A percentile compares a stretch with the other conserved stretches of the same genome.
phyloP scores from a whole-genome alignment of 1,284 basidiomycete genomes.

The Termitomyces sp. region DNA sequence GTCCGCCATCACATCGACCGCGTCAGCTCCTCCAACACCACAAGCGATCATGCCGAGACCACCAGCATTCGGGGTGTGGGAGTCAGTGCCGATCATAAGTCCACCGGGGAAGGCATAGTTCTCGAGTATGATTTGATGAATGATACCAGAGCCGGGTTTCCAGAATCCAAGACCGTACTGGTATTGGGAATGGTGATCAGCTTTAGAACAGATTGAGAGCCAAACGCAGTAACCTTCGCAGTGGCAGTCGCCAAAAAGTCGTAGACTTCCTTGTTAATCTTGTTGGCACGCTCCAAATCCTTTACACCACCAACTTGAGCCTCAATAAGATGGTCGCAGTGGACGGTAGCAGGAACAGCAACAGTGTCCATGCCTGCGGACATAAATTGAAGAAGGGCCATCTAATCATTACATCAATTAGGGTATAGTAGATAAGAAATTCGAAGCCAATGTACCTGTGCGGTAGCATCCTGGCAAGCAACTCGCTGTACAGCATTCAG shows the following conservation, averaged over 20 bases:
- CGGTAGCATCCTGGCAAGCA: conserved; percentile 98
- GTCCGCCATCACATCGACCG: conserved; percentile 97
- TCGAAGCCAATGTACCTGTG: conserved; percentile 47
- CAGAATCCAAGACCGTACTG: conserved; percentile 99
- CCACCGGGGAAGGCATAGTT: conserved; percentile 99
- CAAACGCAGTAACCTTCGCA: conserved; percentile 63
- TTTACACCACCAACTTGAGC: conserved; percentile 91
- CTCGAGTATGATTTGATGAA: conserved; percentile 96
- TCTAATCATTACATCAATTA: conserved; percentile 55
- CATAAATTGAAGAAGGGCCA: conserved; percentile 99
- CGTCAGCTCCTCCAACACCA: conserved; percentile 99
- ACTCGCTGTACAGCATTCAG: conserved; percentile 68
- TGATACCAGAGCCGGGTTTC: conserved; percentile 98
- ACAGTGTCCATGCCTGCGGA: conserved; percentile 97
- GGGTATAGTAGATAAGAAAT: conserved; percentile 16
- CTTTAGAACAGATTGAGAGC: conserved; percentile 7
- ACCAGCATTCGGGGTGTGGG: conserved; percentile 98
- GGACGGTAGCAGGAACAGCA: conserved; percentile 95
- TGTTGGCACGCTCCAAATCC: conserved; percentile 90
- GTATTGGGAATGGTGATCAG: conserved; percentile 3
- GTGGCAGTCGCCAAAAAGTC: conserved; percentile 98
- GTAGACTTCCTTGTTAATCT: conserved; percentile 99
- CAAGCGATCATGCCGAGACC: conserved; percentile 99
- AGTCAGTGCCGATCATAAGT: conserved; percentile 99
- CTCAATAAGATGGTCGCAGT: conserved; percentile 99